Evolutionary conservation across 257 asterid genomes (phyloP).

Genomic region (Galeopsis tetrahit): DNA sequence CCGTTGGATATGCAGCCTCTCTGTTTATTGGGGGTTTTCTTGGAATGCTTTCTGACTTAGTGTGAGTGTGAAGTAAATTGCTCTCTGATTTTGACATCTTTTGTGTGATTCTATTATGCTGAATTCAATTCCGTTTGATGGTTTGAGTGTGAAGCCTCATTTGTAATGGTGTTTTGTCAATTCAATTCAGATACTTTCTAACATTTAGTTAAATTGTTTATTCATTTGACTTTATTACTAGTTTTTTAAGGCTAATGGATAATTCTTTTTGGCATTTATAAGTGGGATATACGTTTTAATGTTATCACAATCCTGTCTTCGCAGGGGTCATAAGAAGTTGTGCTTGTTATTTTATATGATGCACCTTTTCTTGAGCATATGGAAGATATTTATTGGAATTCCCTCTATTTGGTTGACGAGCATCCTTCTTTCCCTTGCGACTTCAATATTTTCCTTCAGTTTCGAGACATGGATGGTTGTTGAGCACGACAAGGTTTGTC

Average conservation of each 20-base stretch:
- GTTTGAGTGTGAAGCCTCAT: constrained; percentile 13
- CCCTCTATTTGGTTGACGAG: constrained; percentile 66
- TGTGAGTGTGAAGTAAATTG: constrained; percentile 53
- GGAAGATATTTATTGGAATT: constrained; percentile 54
- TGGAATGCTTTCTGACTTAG: constrained; percentile 74
- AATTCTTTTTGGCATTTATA: not conserved
- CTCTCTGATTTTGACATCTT: not conserved
- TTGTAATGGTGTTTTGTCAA: not conserved
- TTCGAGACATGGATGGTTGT: constrained; percentile 93
- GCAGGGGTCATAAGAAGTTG: constrained; percentile 82
- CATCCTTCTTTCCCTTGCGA: constrained; percentile 71
- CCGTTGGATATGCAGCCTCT: constrained; percentile 66
- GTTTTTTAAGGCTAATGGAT: not conserved
- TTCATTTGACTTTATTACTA: not conserved
- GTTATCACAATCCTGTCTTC: constrained; percentile 25
- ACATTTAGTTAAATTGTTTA: not conserved
- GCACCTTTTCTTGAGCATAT: constrained; percentile 66
- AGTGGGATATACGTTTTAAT: constrained; percentile 15
- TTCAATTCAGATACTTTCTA: not conserved
- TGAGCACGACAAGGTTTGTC: constrained; percentile 81
- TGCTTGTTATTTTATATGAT: constrained; percentile 70
- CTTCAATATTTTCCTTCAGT: constrained; percentile 71
- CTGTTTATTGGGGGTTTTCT: constrained; percentile 66
- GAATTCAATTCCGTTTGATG: not conserved
- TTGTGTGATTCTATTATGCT: not conserved